Base-by-base conservation (phyloP, 345 rosid genomes). In the Rhodomyrtus tomentosa region DNA sequence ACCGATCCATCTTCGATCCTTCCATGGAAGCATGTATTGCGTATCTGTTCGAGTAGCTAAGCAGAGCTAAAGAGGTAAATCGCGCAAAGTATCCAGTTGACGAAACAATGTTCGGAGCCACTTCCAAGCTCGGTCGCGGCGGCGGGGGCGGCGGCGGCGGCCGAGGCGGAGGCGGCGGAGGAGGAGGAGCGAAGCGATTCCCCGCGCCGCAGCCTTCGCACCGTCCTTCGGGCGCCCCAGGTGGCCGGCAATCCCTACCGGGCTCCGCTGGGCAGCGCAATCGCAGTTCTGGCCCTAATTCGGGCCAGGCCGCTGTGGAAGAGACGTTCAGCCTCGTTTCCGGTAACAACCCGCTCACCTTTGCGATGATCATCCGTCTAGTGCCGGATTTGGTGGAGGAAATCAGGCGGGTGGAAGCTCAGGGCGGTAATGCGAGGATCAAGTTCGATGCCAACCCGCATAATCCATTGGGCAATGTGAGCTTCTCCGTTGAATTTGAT, bases 381-480 rank as follows among this genome's bases (percentile, higher is more conserved):
- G 90, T 92, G 36, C 99, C 99, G 55, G 99, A 93, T 84, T 89
- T 96, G 91, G 93, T 96, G 82, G 98, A 96, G 49, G 98, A 96
- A 95, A 95, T 96, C 89, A 93, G 90, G 88, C 91, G 91, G 62
- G 89, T 91, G 18, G 98, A 96, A 85, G 93, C 91, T 20, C 96
- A 93, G 83, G 95, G 98, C 32, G 91, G 89, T 81, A 87, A 90
- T 32, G 95, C 98, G 12, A 91, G 89, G 93, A 97, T 97, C 91
- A 97, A 95, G 87, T 97, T 97, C 89, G 98, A 92, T 91, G 90
- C 95, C 40, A 85, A 91, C 58, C 90, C 93, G 74, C 90, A 89
- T 49, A 93, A 93, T 84, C 87, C 93, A 24, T 84, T 81, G 86
- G 98, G 96, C 82, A 97, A 95, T 88, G 99, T 97, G 91, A 93